Evolutionary conservation across 2,329 filamentous ascomycete genomes (phyloP).

Genomic region (Colletotrichum trifolii): DNA sequence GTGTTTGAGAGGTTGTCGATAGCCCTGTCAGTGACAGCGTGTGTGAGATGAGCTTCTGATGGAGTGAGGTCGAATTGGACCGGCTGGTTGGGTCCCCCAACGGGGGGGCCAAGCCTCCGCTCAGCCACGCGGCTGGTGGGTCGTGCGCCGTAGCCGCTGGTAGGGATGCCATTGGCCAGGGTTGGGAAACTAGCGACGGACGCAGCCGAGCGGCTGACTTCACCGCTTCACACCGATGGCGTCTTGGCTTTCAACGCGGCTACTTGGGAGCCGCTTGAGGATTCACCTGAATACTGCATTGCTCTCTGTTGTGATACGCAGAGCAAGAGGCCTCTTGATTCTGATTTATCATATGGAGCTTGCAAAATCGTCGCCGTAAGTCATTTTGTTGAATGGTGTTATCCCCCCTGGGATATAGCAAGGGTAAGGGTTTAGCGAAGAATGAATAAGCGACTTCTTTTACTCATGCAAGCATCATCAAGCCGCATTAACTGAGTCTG

Average conservation of each 20-base stretch:
- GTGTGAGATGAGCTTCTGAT: neutral
- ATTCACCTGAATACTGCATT: neutral
- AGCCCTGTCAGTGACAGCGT: too few relatives aligned
- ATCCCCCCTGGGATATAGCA: too few relatives aligned
- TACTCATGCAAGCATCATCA: too few relatives aligned
- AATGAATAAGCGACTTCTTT: too few relatives aligned
- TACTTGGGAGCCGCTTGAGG: neutral
- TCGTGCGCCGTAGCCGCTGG: constrained; percentile 13
- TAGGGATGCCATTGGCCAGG: neutral
- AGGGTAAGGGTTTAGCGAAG: too few relatives aligned
- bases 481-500: too few relatives aligned
- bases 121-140: constrained; percentile 30
- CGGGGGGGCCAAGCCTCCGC: constrained; percentile 6
- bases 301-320: neutral
- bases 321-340: neutral
- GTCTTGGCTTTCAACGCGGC: neutral
- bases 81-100: neutral
- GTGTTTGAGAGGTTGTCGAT: neutral
- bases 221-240: constrained; percentile 3
- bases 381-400: too few relatives aligned
- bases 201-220: constrained; percentile 27
- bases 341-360: too few relatives aligned
- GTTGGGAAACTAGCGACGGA: neutral
- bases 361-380: too few relatives aligned
- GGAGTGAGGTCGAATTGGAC: constrained; percentile 29